Percentiles rank a stretch among this genome's conserved stretches.
These are phyloP conservation scores for Prunus kanzakura DNA, from an alignment of 306 rosid genomes.

Conservation along the genomic window DNA sequence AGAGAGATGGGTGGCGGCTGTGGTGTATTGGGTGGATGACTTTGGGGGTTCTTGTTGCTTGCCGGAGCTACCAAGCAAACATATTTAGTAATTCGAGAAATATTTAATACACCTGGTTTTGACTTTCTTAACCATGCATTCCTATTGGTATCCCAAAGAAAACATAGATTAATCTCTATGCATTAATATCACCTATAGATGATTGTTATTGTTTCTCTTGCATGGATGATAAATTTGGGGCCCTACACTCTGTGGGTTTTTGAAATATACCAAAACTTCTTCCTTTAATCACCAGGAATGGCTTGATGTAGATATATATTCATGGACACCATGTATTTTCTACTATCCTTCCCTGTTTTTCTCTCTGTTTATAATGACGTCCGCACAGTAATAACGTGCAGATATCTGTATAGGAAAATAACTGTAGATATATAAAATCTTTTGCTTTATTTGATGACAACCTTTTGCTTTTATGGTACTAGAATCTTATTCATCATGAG, in stretches of 20 bases:
- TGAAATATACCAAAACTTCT: too few species aligned
- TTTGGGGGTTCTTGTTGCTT: conserved; percentile 50
- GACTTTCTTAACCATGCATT: conserved; percentile 42
- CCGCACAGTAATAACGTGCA: too few species aligned
- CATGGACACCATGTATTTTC: too few species aligned
- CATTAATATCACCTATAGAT: conserved; percentile 8
- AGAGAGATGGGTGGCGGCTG: conserved; percentile 35
- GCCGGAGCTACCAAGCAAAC: conserved; percentile 66
- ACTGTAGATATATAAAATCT: conserved; percentile 5
- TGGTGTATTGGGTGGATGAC: conserved; percentile 36
- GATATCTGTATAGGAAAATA: too few species aligned
- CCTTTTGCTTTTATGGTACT: conserved; percentile 17
- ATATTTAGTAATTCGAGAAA: conserved; percentile 49
- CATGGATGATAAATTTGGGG: background rate
- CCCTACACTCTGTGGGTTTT: background rate
- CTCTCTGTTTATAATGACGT: too few species aligned
- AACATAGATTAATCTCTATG: conserved; percentile 5
- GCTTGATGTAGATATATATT: too few species aligned
- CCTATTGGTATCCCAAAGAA: background rate
- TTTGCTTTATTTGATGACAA: conserved; percentile 28
- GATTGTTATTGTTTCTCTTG: conserved; percentile 21
- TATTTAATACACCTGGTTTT: conserved; percentile 35
- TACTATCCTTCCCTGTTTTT: fast-evolving
- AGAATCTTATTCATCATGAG: background rate
- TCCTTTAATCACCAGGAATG: too few species aligned